Evolutionary conservation across 805 yeast species (phyloP).

Genomic region (Candida bentonensis): DNA sequence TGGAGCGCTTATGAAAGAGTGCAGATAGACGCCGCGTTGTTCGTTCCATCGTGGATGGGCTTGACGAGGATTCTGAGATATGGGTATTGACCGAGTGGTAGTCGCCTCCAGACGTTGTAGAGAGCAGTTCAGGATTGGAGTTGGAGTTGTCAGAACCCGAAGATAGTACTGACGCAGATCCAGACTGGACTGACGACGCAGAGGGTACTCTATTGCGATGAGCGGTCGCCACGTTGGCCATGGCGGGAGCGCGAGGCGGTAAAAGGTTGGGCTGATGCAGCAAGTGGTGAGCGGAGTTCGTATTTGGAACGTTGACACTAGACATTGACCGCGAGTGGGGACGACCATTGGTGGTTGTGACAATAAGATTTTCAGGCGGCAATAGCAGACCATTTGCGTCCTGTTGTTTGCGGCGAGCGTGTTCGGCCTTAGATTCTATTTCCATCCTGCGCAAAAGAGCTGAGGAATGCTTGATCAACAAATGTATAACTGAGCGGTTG

Average conservation of each 20-base stretch:
- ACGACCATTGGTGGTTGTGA: not conserved
- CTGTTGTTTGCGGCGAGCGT: conserved; percentile 7
- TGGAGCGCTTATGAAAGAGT: not conserved
- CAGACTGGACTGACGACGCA: not conserved
- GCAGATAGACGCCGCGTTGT: not conserved
- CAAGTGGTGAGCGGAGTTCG: not conserved
- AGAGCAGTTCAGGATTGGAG: not conserved
- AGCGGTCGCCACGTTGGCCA: not conserved
- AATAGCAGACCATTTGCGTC: not conserved
- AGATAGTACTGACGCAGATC: not conserved
- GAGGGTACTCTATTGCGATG: not conserved
- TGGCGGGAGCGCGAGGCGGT: not conserved
- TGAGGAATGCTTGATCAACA: conserved; percentile 74
- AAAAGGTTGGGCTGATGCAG: not conserved
- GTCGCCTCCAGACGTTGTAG: not conserved
- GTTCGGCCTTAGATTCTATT: conserved; percentile 19
- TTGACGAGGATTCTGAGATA: not conserved
- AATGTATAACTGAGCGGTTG: conserved; percentile 76
- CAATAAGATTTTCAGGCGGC: not conserved
- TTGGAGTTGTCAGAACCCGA: not conserved
- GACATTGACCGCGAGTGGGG: not conserved
- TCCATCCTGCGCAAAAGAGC: conserved; percentile 45
- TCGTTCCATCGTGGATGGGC: not conserved
- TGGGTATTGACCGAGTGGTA: conserved; percentile 1
- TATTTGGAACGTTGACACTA: not conserved